Evolutionary conservation across 805 yeast species (phyloP), one percentile per base, ranked within the genome.

Genomic region (Zygotorulaspora danielsina): DNA sequence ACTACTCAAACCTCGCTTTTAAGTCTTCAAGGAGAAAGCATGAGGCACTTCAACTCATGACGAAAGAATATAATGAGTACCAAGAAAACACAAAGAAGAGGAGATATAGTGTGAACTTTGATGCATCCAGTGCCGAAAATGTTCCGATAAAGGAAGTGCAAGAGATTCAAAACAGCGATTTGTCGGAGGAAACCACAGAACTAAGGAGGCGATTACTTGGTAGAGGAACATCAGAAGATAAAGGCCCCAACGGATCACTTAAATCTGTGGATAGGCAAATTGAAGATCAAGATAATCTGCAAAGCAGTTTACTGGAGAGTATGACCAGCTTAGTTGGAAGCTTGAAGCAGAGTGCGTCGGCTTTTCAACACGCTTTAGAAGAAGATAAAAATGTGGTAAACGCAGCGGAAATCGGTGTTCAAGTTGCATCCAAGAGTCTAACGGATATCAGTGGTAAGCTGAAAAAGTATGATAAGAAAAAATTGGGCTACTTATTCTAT

Each of bases 371-470:
- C 32, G 69, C 67, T 15, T 43, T 69, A 27, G 59, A 63, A 13
- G 64, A 66, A 34, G 72, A 67, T 41, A 49, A 59, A 27, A 65
- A 61, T 31, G 62, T 65, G 1, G 31, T 69, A 8, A 58, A 61
- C 15, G 71, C 72, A 4, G 70, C 72, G 1, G 71, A 67, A 41
- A 57, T 64, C 10, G 72, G 72, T 7, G 45, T 69, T 4, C 65
- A 65, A 28, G 63, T 60, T 1, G 67, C 72, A 2, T 59, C 69
- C 3, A 55, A 44, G 21, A 65, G 67, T 41, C 36, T 69, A n/a
- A 39, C 54, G 13, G 48, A 46, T 49, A 53, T 54, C 27, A 64
- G 57, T 36, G 62, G 52, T 15, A 63, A 49, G 45, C 51, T 55
- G 35, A 38, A 59, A 45, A 46, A 57, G 46, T 44, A 66, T 49